phyloP scores from a whole-genome alignment of 495 filamentous ascomycete species.

The Neurospora sp. region DNA sequence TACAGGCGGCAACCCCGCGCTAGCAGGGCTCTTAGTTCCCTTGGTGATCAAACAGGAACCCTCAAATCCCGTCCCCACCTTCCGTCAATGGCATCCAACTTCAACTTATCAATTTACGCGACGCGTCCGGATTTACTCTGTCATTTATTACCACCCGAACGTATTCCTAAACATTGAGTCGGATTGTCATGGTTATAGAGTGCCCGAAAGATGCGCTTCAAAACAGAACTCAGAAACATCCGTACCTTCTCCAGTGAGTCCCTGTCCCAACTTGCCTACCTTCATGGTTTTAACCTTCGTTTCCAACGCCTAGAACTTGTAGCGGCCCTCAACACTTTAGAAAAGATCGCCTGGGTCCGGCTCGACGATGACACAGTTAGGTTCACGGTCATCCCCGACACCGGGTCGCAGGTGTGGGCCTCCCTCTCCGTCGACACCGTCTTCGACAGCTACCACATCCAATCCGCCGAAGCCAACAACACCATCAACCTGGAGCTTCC shows the following conservation, averaged over 20 bases:
- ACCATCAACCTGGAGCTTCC: slow-evolving; percentile 94
- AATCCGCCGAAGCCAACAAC: slow-evolving; percentile 69
- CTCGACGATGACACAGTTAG: slow-evolving; percentile 76
- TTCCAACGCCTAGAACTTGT: slow-evolving; percentile 52
- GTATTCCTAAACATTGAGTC: not conserved
- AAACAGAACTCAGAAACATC: slow-evolving; percentile 68
- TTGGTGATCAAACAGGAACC: not conserved
- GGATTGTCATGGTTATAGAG: not conserved
- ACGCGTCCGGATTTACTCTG: not conserved
- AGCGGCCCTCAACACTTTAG: slow-evolving; percentile 74
- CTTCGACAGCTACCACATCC: slow-evolving; percentile 79
- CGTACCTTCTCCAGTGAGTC: slow-evolving; percentile 71
- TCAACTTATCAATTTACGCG: slow-evolving; percentile 1
- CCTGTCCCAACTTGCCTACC: not conserved
- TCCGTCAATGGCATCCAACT: not conserved
- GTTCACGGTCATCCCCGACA: slow-evolving; percentile 90
- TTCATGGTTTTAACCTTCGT: not conserved
- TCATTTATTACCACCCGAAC: not conserved
- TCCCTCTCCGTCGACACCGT: slow-evolving; percentile 63
- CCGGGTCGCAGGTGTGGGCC: slow-evolving; percentile 93
- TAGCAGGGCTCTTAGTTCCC: not conserved
- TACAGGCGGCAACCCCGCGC: not conserved
- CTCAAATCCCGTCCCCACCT: not conserved
- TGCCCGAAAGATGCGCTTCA: slow-evolving; percentile 58
- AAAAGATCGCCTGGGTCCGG: slow-evolving; percentile 88